Percentiles rank a stretch among this genome's conserved stretches.
phyloP scores from a whole-genome alignment of 345 rosid species.

The Diplotaxis tenuifolia region DNA sequence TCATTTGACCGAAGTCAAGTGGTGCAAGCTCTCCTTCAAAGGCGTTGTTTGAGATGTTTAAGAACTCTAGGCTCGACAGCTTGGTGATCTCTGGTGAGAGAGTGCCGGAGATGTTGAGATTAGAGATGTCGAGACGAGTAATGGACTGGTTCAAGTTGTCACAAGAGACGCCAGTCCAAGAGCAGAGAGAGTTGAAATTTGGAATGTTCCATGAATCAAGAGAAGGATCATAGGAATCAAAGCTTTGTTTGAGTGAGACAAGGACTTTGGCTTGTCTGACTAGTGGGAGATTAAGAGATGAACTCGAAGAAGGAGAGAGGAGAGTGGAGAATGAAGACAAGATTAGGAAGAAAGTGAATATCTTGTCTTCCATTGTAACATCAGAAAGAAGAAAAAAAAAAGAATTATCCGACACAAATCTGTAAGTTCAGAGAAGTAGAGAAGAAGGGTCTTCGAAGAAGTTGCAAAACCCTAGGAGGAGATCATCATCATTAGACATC shows the following conservation, averaged over 20 bases:
- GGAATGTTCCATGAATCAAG: conserved; percentile 52
- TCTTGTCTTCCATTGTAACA: conserved; percentile 38
- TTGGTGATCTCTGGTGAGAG: conserved; percentile 47
- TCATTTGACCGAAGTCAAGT: conserved; percentile 49
- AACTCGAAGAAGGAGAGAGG: conserved; percentile 30
- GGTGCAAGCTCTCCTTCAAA: conserved; percentile 55
- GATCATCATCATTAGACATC: conserved; percentile 34
- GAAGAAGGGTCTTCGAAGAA: conserved; percentile 32
- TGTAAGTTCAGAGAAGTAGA: conserved; percentile 28
- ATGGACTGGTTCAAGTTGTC: conserved; percentile 42
- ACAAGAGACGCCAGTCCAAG: conserved; percentile 56
- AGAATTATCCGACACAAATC: conserved; percentile 17
- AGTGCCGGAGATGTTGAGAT: conserved; percentile 56
- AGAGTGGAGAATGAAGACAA: conserved; percentile 34
- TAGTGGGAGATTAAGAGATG: conserved; percentile 43
- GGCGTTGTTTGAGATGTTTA: conserved; percentile 70
- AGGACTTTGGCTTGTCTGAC: conserved; percentile 55
- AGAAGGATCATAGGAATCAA: conserved; percentile 47
- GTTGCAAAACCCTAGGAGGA: conserved; percentile 25
- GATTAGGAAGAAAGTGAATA: conserved; percentile 34
- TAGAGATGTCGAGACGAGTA: conserved; percentile 51
- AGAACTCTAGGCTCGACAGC: conserved; percentile 46
- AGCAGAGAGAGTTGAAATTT: conserved; percentile 47
- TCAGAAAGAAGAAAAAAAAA: conserved; percentile 1
- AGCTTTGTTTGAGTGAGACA: conserved; percentile 49